Evolutionary conservation across 176 grass and related monocot genomes (phyloP).

Genomic region (Cenchrus fungigraminus): DNA sequence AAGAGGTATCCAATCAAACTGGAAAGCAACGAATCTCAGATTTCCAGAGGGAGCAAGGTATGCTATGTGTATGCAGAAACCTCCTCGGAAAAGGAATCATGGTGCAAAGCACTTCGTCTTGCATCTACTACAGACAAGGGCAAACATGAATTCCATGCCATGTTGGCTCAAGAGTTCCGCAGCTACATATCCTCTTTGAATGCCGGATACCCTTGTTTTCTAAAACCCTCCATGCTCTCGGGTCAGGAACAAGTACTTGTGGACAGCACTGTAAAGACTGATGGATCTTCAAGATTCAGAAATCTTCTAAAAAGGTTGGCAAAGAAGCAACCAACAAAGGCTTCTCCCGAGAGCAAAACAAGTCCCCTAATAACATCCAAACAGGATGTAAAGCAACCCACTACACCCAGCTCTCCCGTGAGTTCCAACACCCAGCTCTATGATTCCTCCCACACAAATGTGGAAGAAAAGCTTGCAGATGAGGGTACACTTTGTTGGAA

Average conservation of each 20-base stretch:
- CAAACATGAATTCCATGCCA: conserved; percentile 43
- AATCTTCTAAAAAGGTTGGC: conserved; percentile 65
- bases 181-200: conserved; percentile 68
- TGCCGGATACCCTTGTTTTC: conserved; percentile 71
- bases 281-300: conserved; percentile 59
- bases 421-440: conserved; percentile 33
- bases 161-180: conserved; percentile 61
- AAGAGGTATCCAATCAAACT: conserved; percentile 86
- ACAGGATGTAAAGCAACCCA: conserved; percentile 39
- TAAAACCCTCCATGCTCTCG: conserved; percentile 42
- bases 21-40: conserved; percentile 58
- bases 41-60: conserved; percentile 67
- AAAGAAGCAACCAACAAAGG: conserved; percentile 61
- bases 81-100: conserved; percentile 91
- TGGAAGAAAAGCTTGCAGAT: conserved; percentile 45
- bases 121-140: conserved; percentile 56
- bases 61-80: conserved; percentile 72
- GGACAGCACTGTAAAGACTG: conserved; percentile 47
- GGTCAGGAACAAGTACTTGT: conserved; percentile 32
- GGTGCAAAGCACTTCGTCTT: conserved; percentile 80
- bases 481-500: conserved; percentile 80
- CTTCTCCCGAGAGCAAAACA: conserved; percentile 44
- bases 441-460: conserved; percentile 22
- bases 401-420: conserved; percentile 45
- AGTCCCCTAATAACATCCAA: conserved; percentile 22